phyloP scores from a whole-genome alignment of 1,284 basidiomycete genomes.

The Wolfiporia cocos region DNA sequence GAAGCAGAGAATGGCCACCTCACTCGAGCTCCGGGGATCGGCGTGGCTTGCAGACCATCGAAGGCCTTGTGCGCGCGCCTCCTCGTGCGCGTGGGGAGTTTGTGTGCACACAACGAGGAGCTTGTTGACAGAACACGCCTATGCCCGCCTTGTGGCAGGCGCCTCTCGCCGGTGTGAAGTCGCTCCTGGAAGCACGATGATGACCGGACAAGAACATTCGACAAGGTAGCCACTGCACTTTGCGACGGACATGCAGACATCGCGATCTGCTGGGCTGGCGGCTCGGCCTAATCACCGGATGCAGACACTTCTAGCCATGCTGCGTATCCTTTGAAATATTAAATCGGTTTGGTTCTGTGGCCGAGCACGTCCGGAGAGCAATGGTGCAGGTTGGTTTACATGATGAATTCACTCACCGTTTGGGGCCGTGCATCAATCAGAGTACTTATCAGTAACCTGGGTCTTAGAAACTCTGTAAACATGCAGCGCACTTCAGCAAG shows the following conservation, averaged over 20 bases:
- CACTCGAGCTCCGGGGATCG: neutral
- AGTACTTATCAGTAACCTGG: too few species aligned
- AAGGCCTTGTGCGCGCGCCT: too few species aligned
- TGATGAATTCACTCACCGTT: too few species aligned
- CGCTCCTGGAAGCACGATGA: neutral
- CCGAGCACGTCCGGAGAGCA: too few species aligned
- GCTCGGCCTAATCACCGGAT: constrained; percentile 57
- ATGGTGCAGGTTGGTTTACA: too few species aligned
- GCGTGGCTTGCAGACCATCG: neutral
- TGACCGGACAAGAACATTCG: neutral
- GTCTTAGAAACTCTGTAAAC: too few species aligned
- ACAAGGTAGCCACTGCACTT: constrained; percentile 53
- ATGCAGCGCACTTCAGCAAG: too few species aligned
- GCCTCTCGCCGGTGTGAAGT: constrained; percentile 37
- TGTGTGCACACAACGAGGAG: too few species aligned
- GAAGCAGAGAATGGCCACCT: neutral
- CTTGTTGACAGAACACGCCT: too few species aligned
- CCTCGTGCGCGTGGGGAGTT: too few species aligned
- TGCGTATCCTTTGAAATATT: constrained; percentile 43
- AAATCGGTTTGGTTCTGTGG: too few species aligned
- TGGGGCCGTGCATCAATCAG: too few species aligned
- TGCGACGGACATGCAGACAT: constrained; percentile 48
- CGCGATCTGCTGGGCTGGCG: constrained; percentile 83
- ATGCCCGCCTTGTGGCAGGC: constrained; percentile 71
- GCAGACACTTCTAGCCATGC: constrained; percentile 67